Base-by-base conservation (phyloP, 1,139 yeast genomes). In the Protomyces inundatus region DNA sequence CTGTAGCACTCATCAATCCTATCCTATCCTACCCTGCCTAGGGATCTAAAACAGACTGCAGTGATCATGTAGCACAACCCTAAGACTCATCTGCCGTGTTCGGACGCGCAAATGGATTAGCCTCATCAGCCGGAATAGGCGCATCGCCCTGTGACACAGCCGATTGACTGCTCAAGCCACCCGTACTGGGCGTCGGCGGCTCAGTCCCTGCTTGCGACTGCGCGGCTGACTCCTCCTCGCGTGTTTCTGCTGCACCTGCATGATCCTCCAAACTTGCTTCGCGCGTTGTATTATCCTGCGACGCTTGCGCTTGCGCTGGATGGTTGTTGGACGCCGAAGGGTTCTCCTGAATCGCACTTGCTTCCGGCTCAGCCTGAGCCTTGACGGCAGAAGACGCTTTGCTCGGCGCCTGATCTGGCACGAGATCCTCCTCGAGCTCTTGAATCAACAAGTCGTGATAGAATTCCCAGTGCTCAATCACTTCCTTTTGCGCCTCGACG, bases 401-500 rank as follows among this genome's bases (percentile, higher is more conserved):
- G 23, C 23, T 23, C 23, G 23, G 23, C 40, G 39, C 16, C 30
- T 39, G 50, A 10, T 35, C 67, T 68, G 4, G 67, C 69, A 9
- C 63, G 67, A 33, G 62, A 69, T 39, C 69, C 70, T 55, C 62
- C 35, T 54, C 54, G 3, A 34, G 56, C 30, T 60, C 64, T 51
- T 54, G 46, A 12, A 52, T 51, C 30, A 60, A 48, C 42, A 54
- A 34, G 6, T 35, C 54, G 14, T 52, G 45, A 39, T 54, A 60
- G 54, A 54, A 46, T 32, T 60, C 64, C 64, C 64, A 88, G 33
- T 54, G 58, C 50, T 60, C 64, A 32, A 60, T 60, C 35, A 60
- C 39, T 23, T 60, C 97, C 77, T 93, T 95, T 74, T 93, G 98
- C 16, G 93, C 82, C 75, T 93, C 98, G 60, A 91, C 88, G 33